A percentile compares a stretch with the other conserved stretches of the same genome.
These are phyloP conservation scores for Trypanosoma brucei DNA, from an alignment of 208 protist species.

Conservation along the genomic window DNA sequence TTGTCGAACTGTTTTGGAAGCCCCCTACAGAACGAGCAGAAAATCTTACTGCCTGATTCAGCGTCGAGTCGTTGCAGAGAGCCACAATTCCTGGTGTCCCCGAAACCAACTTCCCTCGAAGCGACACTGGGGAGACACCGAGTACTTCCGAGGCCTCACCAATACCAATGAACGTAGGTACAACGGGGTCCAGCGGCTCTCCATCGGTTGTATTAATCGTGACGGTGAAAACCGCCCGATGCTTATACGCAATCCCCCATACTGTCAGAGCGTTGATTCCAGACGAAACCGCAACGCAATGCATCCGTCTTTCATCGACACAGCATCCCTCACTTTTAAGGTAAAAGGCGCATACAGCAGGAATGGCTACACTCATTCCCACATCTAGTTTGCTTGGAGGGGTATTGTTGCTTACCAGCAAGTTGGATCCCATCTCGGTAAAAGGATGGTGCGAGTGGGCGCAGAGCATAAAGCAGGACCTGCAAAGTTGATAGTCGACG, in stretches of 20 bases:
- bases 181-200: slow-evolving; percentile 43
- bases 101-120: slow-evolving; percentile 51
- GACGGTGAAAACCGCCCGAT: slow-evolving; percentile 50
- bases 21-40: slow-evolving; percentile 59
- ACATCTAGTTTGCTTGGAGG: slow-evolving; percentile 34
- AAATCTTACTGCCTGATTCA: slow-evolving; percentile 48
- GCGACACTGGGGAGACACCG: slow-evolving; percentile 53
- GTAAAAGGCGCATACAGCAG: slow-evolving; percentile 61
- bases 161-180: slow-evolving; percentile 75
- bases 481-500: slow-evolving; percentile 83
- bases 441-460: slow-evolving; percentile 85
- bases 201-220: slow-evolving; percentile 61
- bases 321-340: slow-evolving; percentile 74
- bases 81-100: slow-evolving; percentile 18
- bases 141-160: slow-evolving; percentile 56
- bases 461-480: slow-evolving; percentile 68
- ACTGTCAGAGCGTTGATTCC: slow-evolving; percentile 69
- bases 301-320: slow-evolving; percentile 62
- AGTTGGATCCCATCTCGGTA: slow-evolving; percentile 62
- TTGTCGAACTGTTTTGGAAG: slow-evolving; percentile 62
- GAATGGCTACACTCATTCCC: slow-evolving; percentile 74
- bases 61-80: slow-evolving; percentile 70
- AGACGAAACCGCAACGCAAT: slow-evolving; percentile 65
- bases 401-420: slow-evolving; percentile 49
- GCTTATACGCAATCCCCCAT: slow-evolving; percentile 71